Base-by-base conservation (phyloP, 495 filamentous ascomycete species). In the Penicillium salamii region DNA sequence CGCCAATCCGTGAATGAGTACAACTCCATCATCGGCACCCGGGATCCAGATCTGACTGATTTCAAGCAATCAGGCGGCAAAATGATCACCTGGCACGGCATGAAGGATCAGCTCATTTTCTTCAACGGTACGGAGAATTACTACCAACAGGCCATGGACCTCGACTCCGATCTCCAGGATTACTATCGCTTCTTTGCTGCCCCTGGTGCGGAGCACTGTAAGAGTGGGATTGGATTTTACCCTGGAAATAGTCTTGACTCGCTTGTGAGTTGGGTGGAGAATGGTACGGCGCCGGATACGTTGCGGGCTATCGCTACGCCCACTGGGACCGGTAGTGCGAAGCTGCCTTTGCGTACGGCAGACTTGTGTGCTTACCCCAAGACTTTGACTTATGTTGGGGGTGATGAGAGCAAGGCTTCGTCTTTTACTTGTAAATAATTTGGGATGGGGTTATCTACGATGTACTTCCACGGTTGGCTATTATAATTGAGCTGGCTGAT, bases 51-150 rank as follows among this genome's bases (percentile, higher is more conserved):
- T 42, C 59, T 78, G 3, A 59, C 59, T 1, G 44, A 23, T 7
- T 76, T 69, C 48, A 48, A 50, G 7, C 45, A 46, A 5, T 36
- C 44, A 1, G 75, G 74, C 8, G 71, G 72, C 7, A 77, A 75
- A 49, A 59, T 78, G 40, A 42, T 77, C 18, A 65, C 60, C n/a
- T 77, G 59, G 45, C 71, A 76, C 41, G 71, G 71, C 11, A 32
- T 59, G 28, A 42, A 48, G 34, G 63, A 65, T 45, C 26, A 47
- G 23, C 26, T 57, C n/a, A 61, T 62, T 29, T 31, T 41, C 15
- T 34, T 49, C 13, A 44, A 54, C 7, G 50, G 51, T 20, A 59
- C 50, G 1, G 51, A 28, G 9, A 23, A 42, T 42, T 71, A 58
- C 57, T 66, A 62, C 59, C 63, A 54, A 38, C 42, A 48, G 23